Evolutionary conservation across 106 monocot genomes (phyloP), one percentile per base, ranked within the genome.

Genomic region (Posidonia australis): DNA sequence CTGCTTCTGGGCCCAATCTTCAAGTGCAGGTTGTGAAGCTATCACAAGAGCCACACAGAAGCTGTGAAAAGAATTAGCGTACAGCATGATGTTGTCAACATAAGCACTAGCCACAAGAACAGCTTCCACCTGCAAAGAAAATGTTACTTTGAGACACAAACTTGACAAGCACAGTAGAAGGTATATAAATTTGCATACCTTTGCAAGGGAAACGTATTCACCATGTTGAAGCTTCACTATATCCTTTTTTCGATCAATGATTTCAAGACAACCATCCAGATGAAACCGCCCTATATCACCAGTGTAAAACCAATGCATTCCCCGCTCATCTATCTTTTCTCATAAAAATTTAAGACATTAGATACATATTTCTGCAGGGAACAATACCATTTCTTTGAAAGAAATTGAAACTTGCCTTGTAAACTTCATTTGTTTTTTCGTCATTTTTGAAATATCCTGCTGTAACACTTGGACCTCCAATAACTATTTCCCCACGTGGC

Each of bases 191-290:
- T 36, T 36, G 36, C 28, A 9, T 75, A 93, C 94, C 94, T 94
- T 94, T 62, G 89, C 94, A 5, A 94, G 68, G 18, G 94, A 94
- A 20, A 94, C 71, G 64, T 94, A 94, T 94, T 94, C 94, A 67
- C 94, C 94, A 63, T 94, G 89, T 71, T 89, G 89, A 63, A 94
- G 94, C 61, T 94, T 94, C 51, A 94, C 89, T 74, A 94, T 94
- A 67, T 94, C 94, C 22, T 94, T 94, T 55, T 94, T 94, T 16
- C 89, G 79, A 60, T 94, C 94, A 73, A 94, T 84, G 32, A 94
- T 89, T 77, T 94, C 89, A 72, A 89, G 84, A 41, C 88, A 89
- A 32, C 88, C 88, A 44, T 89, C 88, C 52, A 77, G 74, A 46
- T 84, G 80, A 67, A 94, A 78, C 5, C 45, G 77, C 5, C 94